Base-by-base conservation (phyloP, 2,329 filamentous ascomycete species). In the Corynespora cassiicola region DNA sequence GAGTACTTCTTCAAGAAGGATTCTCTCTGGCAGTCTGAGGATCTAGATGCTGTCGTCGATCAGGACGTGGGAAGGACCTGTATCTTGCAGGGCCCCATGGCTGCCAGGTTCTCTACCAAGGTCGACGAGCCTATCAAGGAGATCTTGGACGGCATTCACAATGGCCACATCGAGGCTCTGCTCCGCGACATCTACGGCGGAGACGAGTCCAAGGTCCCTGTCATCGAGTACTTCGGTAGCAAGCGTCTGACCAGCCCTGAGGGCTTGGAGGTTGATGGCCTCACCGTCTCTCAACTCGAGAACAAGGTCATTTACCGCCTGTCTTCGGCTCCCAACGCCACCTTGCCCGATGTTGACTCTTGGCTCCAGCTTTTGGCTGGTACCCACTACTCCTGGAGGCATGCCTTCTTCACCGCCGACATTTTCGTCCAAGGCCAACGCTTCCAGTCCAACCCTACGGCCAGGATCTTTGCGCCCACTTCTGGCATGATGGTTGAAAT, bases 1-100 rank as follows among this genome's bases (percentile, higher is more conserved):
- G 94, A 99, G 67, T 96, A 95, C 74, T 99, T 90, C 77, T 99
- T 99, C 86, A 99, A 99, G 84, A 99, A 99, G 77, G 94, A 99
- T 70, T 99, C 94, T 2, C 81, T 99, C 6, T 99, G 94, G 94
- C 94, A 99, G 73, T 97, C 94, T 1, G 94, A 99, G 72, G 94
- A 99, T 62, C 79, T 99, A 8, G 92, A 95, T 61, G 94, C 94
- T 36, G 91, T 99, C 41, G 91, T 96, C 45, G 92, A 80, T 55
- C 94, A 97, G 72, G 95, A 99, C 65, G 94, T 99, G 42, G 91
- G 90, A 50, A 84, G 95, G 65, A 96, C 91, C 28, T 96, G 91
- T 75, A 96, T 99, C 65, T 77, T 99, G 23, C 94, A 99, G 69
- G 95, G 94, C 12, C 94, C 94, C 5, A 90, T 91, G 74, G 88